phyloP scores from a whole-genome alignment of 1,139 yeast species.

The Trichomonascaceae sp. region DNA sequence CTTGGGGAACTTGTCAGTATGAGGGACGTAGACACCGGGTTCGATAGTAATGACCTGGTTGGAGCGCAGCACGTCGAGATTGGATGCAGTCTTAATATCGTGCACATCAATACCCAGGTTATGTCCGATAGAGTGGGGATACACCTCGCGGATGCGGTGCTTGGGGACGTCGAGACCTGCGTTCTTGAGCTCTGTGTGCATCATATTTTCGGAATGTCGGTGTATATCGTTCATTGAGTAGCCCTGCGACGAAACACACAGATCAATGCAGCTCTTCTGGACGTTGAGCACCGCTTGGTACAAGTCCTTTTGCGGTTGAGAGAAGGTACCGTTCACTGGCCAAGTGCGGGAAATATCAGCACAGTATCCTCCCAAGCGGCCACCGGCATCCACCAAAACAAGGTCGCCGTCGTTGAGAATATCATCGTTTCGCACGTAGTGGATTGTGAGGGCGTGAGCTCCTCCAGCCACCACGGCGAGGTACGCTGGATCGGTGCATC shows the following conservation, averaged over 20 bases:
- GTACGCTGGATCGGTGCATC: constrained; percentile 83
- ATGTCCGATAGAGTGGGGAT: constrained; percentile 95
- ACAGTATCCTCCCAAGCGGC: constrained; percentile 85
- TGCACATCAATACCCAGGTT: constrained; percentile 90
- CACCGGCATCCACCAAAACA: constrained; percentile 93
- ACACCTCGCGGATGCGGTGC: constrained; percentile 32
- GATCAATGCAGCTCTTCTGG: constrained; percentile 62
- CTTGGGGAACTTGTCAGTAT: constrained; percentile 54
- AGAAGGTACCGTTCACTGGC: constrained; percentile 71
- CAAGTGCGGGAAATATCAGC: constrained; percentile 94
- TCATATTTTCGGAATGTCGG: constrained; percentile 43
- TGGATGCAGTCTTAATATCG: constrained; percentile 49
- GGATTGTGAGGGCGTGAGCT: constrained; percentile 69
- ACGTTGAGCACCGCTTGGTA: constrained; percentile 81
- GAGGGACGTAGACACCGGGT: constrained; percentile 88
- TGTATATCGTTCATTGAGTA: constrained; percentile 67
- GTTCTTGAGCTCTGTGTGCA: constrained; percentile 54
- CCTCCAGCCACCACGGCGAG: constrained; percentile 97
- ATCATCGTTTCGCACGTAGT: constrained; percentile 83
- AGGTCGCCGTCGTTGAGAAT: constrained; percentile 59
- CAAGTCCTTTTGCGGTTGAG: constrained; percentile 67
- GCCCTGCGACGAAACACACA: constrained; percentile 41
- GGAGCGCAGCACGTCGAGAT: constrained; percentile 23
- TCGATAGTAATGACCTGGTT: constrained; percentile 70
- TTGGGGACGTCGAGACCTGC: constrained; percentile 41